phyloP scores from a whole-genome alignment of 306 rosid genomes.

The Amphicarpaea edgeworthii region DNA sequence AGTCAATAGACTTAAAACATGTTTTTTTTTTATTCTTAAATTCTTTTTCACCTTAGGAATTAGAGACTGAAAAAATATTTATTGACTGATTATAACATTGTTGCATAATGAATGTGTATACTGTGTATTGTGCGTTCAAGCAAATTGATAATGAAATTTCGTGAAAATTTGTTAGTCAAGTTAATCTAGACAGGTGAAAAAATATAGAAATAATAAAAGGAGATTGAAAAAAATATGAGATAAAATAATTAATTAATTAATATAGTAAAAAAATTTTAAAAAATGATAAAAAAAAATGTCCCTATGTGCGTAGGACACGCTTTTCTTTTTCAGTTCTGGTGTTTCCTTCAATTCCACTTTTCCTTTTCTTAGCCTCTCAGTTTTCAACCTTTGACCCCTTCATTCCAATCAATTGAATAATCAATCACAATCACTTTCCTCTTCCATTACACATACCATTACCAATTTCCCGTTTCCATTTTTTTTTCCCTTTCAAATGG shows the following conservation, averaged over 20 bases:
- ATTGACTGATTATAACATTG: too few species aligned
- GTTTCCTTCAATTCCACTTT: conserved; percentile 35
- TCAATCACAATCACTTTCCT: conserved; percentile 34
- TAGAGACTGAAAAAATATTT: too few species aligned
- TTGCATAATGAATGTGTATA: too few species aligned
- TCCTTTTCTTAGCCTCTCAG: conserved; percentile 43
- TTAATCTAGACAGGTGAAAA: conserved; percentile 13
- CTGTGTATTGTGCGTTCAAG: too few species aligned
- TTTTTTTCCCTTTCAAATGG: conserved; percentile 3
- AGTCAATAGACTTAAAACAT: too few species aligned
- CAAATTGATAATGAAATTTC: too few species aligned
- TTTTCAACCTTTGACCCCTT: conserved; percentile 34
- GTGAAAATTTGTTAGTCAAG: too few species aligned
- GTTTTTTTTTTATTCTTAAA: too few species aligned
- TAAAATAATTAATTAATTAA: neutral
- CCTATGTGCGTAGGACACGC: conserved; percentile 38
- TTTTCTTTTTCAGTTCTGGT: conserved; percentile 26
- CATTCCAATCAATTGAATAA: neutral
- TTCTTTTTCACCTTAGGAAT: too few species aligned
- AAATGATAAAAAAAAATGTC: neutral
- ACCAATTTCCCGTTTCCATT: neutral
- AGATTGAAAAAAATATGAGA: neutral
- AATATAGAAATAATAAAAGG: neutral
- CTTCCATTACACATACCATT: neutral
- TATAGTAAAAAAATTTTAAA: neutral